These are phyloP conservation scores for Trichophaea hybrida DNA, from an alignment of 2,329 filamentous ascomycete species.

Conservation along the genomic window DNA sequence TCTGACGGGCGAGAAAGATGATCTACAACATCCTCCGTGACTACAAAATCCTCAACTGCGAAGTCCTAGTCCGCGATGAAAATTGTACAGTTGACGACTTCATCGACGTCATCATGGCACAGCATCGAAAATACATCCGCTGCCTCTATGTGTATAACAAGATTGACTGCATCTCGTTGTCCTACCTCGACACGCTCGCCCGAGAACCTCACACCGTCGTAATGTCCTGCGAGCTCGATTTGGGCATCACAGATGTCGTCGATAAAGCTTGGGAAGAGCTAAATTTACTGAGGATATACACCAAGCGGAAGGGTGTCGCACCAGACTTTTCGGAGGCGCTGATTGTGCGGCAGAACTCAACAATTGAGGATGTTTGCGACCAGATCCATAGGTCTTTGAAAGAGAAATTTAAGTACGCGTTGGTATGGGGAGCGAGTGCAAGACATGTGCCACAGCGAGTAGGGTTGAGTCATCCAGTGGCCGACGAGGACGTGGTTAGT, in stretches of 20 bases:
- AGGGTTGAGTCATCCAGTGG: slow-evolving; percentile 65
- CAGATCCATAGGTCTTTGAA: slow-evolving; percentile 85
- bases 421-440: slow-evolving; percentile 95
- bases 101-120: slow-evolving; percentile 99
- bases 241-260: slow-evolving; percentile 85
- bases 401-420: slow-evolving; percentile 96
- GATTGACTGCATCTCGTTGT: slow-evolving; percentile 85
- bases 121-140: slow-evolving; percentile 90
- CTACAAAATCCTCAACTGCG: slow-evolving; percentile 97
- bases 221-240: slow-evolving; percentile 92
- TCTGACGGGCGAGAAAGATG: slow-evolving; percentile 41
- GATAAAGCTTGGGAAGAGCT: slow-evolving; percentile 93
- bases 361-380: slow-evolving; percentile 94
- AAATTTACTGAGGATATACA: slow-evolving; percentile 80
- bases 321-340: slow-evolving; percentile 82
- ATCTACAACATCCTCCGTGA: slow-evolving; percentile 92
- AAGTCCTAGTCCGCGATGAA: slow-evolving; percentile 89
- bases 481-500: slow-evolving; percentile 24
- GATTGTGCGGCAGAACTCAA: slow-evolving; percentile 77
- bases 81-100: slow-evolving; percentile 93
- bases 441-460: slow-evolving; percentile 89
- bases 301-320: slow-evolving; percentile 84
- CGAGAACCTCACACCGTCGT: slow-evolving; percentile 87
- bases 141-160: slow-evolving; percentile 99
- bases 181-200: slow-evolving; percentile 83